Conservation (phyloP, 2,329 filamentous ascomycete species). For the Alternaria conjuncta region DNA sequence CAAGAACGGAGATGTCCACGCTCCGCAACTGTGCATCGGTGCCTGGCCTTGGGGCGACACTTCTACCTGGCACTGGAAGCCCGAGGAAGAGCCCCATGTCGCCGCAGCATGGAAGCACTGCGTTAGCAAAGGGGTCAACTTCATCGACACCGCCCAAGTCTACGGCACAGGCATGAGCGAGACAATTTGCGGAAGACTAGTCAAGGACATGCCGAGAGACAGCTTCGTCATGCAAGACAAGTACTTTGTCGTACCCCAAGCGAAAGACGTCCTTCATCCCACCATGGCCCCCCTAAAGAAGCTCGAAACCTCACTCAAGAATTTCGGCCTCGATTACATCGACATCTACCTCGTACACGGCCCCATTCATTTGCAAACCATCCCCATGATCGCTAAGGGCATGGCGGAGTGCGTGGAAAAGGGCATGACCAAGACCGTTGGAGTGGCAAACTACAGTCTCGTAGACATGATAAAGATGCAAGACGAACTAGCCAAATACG, state of each 20-base stretch:
- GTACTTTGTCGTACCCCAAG: constrained; percentile 1
- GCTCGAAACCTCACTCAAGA: background rate
- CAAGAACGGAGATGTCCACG: background rate
- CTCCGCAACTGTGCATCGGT: background rate
- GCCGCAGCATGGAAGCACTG: constrained; percentile 3
- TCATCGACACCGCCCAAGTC: constrained; percentile 2
- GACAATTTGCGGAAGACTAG: background rate
- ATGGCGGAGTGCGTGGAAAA: constrained; percentile 1
- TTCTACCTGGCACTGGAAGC: constrained; percentile 4
- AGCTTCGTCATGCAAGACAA: constrained; percentile 3
- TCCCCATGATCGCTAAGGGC: background rate
- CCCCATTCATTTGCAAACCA: constrained; percentile 1
- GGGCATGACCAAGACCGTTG: background rate
- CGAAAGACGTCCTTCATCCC: background rate
- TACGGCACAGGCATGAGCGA: constrained; percentile 2
- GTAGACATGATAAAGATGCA: background rate
- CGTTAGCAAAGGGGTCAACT: constrained; percentile 2
- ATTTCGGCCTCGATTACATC: constrained; percentile 1
- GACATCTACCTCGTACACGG: constrained; percentile 1
- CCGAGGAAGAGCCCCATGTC: background rate
- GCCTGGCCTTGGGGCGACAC: constrained; percentile 3
- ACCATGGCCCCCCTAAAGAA: background rate
- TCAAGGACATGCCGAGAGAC: background rate
- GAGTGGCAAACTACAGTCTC: constrained; percentile 1
- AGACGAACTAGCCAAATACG: background rate